Evolutionary conservation across 2,329 filamentous ascomycete species (phyloP), one percentile per base, ranked within the genome.

Genomic region (Penicillium verrucosum): DNA sequence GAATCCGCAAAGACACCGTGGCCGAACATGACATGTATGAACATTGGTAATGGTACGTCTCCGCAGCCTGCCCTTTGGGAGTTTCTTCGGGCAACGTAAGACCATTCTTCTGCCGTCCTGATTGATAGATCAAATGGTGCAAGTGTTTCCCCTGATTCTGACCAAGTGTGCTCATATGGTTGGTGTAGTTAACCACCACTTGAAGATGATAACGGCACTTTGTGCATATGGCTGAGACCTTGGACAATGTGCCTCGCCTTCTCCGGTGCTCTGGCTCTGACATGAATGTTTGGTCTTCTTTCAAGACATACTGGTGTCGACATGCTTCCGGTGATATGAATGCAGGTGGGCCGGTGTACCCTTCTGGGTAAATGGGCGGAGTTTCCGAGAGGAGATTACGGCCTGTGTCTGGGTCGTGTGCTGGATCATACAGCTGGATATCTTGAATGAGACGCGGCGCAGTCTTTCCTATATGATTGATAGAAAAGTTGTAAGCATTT

Each of bases 181-280:
- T 68, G 12, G 74, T 75, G 62, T 82, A 84, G 57, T 81, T 78
- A 34, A 87, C 77, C 11, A 75, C 73, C 23, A 89, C 68, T 61
- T 85, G 80, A 42, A 88, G 74, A 71, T 89, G 86, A 65, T 80
- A 79, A 50, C 84, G 81, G 68, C 87, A 90, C 57, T 76, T 78
- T 54, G 78, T 73, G 71, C 87, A 90, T 61, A 85, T 80, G 4
- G 85, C 79, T 16, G 85, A 81, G 29, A 87, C 76, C 62, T 80
- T 84, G 68, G 82, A 85, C 45, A 77, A 68, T 3, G 79, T 78
- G 54, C 80, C 78, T 11, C 73, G 69, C 18, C 54, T 65, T 44
- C 73, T 72, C 57, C 67, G 69, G 49, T 74, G 70, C 18, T 74
- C 74, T 42, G 75, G 68, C 11, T 70, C 68, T 6, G 80, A 78